Evolutionary conservation across 148 eudicot genomes (phyloP).

Genomic region (Agrostemma githago): DNA sequence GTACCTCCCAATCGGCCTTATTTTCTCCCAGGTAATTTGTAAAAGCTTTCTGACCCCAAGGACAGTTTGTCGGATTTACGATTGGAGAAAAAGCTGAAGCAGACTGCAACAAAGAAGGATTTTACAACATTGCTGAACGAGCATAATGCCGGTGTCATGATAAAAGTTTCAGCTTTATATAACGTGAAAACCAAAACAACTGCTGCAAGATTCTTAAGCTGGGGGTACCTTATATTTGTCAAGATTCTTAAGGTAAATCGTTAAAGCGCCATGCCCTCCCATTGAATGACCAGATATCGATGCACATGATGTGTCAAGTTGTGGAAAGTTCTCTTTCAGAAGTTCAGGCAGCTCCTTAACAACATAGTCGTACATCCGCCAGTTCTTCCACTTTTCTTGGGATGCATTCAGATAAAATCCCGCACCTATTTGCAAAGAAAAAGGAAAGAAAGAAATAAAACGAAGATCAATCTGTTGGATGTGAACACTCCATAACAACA

Average conservation of each 20-base stretch:
- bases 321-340: constrained; percentile 67
- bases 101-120: constrained; percentile 45
- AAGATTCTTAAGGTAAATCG: constrained; percentile 89
- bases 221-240: constrained; percentile 84
- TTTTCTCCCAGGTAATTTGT: constrained; percentile 81
- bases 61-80: constrained; percentile 74
- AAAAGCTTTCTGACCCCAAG: constrained; percentile 99
- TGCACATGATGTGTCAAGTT: constrained; percentile 82
- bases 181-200: not conserved
- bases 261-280: constrained; percentile 99
- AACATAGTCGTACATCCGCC: constrained; percentile 94
- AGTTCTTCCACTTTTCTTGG: constrained; percentile 99
- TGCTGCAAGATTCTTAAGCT: not conserved
- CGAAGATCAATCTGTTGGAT: not conserved
- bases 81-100: constrained; percentile 94
- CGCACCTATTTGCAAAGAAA: constrained; percentile 53
- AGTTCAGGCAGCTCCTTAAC: constrained; percentile 89
- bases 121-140: constrained; percentile 1
- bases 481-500: not conserved
- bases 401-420: constrained; percentile 96
- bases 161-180: not conserved
- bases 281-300: constrained; percentile 94
- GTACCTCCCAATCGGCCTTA: constrained; percentile 85
- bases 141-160: not conserved
- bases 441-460: not conserved